A percentile compares a stretch with the other conserved stretches of the same genome.
Evolutionary conservation across 768 basidiomycete genomes (phyloP).

Genomic region (Pisolithus albus): DNA sequence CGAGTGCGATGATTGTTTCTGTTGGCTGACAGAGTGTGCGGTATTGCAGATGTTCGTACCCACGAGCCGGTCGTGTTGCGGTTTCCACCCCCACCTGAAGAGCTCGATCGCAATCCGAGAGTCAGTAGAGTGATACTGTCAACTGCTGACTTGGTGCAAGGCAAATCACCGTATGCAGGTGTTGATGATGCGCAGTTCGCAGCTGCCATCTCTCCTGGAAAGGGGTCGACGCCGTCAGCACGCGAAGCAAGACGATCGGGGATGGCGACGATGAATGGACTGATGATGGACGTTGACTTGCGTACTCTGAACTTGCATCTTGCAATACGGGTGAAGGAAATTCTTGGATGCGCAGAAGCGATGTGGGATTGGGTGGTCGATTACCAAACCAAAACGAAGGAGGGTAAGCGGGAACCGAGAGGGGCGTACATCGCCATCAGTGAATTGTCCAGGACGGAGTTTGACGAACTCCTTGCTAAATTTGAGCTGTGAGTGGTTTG

Average conservation of each 20-base stretch:
- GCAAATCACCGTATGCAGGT: slow-evolving; percentile 39
- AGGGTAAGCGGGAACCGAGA: slow-evolving; percentile 1
- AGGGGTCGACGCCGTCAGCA: slow-evolving; percentile 8
- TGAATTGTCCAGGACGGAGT: slow-evolving; percentile 53
- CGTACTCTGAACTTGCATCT: slow-evolving; percentile 58
- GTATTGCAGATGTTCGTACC: slow-evolving; percentile 50
- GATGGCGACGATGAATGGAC: slow-evolving; percentile 7
- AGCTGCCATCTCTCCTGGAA: slow-evolving; percentile 37
- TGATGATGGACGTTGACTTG: slow-evolving; percentile 50
- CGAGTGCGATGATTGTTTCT: slow-evolving; percentile 1
- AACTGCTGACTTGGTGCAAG: slow-evolving; percentile 30
- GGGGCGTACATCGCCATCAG: slow-evolving; percentile 28
- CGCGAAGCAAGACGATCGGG: background rate
- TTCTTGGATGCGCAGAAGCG: slow-evolving; percentile 63
- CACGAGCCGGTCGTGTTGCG: slow-evolving; percentile 56
- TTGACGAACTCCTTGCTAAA: slow-evolving; percentile 48
- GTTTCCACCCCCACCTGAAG: slow-evolving; percentile 43
- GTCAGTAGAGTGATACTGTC: slow-evolving; percentile 10
- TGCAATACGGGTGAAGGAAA: slow-evolving; percentile 51
- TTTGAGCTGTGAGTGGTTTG: slow-evolving; percentile 53
- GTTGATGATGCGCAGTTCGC: slow-evolving; percentile 39
- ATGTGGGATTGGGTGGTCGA: slow-evolving; percentile 76
- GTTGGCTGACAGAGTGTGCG: background rate
- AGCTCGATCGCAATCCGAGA: background rate
- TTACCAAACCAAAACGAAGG: slow-evolving; percentile 32